Percentiles rank a stretch among this genome's conserved stretches.
phyloP scores from a whole-genome alignment of 257 asterid genomes.

The Knoxia roxburghii region DNA sequence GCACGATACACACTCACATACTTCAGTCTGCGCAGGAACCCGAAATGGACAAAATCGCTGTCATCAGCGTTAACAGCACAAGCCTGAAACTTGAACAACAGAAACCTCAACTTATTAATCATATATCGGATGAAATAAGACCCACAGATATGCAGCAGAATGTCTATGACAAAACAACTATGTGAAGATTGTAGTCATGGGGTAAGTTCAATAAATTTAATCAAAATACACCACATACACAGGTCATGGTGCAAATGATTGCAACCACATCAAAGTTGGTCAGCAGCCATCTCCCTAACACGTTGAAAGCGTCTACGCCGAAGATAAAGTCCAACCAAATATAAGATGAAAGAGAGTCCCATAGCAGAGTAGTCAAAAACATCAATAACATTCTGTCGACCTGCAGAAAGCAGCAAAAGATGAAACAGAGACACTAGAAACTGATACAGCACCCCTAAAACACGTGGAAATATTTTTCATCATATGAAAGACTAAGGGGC shows the following conservation, averaged over 20 bases:
- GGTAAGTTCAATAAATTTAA: background rate
- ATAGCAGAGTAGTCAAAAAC: constrained; percentile 54
- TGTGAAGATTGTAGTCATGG: background rate
- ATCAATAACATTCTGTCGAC: constrained; percentile 38
- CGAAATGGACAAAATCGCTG: background rate
- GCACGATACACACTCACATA: background rate
- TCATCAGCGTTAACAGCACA: background rate
- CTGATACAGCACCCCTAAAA: background rate
- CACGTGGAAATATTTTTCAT: background rate
- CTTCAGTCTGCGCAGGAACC: too few relatives aligned
- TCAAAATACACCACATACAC: constrained; percentile 6
- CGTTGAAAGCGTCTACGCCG: constrained; percentile 48
- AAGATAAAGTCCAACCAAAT: constrained; percentile 39
- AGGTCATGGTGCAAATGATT: background rate
- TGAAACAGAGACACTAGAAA: background rate
- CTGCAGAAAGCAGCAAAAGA: constrained; percentile 28
- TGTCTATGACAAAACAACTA: background rate
- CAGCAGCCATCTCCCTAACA: constrained; percentile 44
- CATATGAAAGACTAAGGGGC: background rate
- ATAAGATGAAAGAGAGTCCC: constrained; percentile 41
- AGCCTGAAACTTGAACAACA: background rate
- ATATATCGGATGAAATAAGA: background rate
- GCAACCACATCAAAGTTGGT: constrained; percentile 13
- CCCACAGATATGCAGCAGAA: background rate
- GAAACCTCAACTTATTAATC: background rate